These are phyloP conservation scores for Fraxinus albicans DNA, from an alignment of 305 asterid species.

Conservation along the genomic window DNA sequence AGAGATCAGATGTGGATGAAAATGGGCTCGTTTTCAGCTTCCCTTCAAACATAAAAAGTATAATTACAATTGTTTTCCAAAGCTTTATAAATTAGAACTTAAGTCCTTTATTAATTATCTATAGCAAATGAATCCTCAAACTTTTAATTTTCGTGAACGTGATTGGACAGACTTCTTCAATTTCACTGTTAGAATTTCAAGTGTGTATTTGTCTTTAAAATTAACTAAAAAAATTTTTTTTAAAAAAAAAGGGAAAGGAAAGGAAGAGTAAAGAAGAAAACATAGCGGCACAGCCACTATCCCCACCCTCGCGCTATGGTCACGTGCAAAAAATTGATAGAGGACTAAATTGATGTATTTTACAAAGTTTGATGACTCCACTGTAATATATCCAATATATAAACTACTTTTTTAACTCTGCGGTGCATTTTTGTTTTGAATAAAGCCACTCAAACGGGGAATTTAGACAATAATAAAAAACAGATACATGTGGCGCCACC, in stretches of 20 bases:
- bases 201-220: not conserved
- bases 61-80: not conserved
- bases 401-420: not conserved
- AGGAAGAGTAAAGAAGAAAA: not conserved
- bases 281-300: not conserved
- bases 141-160: not conserved
- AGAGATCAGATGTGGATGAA: constrained; percentile 8
- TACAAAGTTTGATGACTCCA: not conserved
- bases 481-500: no score
- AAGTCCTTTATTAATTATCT: not conserved
- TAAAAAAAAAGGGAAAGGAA: not conserved
- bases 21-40: not conserved
- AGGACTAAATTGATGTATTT: not conserved
- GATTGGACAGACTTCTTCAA: not conserved
- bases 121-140: not conserved
- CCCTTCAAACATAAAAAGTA: not conserved
- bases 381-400: not conserved
- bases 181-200: not conserved
- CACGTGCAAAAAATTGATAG: not conserved
- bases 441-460: no score
- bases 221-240: no score
- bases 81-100: not conserved
- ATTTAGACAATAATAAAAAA: no score
- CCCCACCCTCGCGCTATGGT: not conserved
- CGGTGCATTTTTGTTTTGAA: not conserved